Evolutionary conservation across 306 rosid genomes (phyloP).

Genomic region (Sechiopsis laciniata): DNA sequence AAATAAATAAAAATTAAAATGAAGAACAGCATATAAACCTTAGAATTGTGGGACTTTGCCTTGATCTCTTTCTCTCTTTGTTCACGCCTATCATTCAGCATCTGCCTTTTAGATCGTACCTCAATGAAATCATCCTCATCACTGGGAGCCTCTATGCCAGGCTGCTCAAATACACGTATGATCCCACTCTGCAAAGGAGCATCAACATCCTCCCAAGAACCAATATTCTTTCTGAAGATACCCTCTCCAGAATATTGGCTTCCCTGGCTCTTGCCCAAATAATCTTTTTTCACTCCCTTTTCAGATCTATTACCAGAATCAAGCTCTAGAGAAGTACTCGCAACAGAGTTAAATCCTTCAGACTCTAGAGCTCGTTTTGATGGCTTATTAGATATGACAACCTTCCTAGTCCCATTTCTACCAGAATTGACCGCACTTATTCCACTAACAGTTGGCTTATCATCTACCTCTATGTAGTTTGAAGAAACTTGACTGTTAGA

Average conservation of each 20-base stretch:
- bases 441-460: slow-evolving; percentile 40
- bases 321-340: slow-evolving; percentile 33
- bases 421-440: slow-evolving; percentile 37
- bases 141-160: slow-evolving; percentile 97
- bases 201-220: slow-evolving; percentile 73
- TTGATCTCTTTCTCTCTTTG: slow-evolving; percentile 83
- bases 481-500: slow-evolving; percentile 37
- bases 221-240: slow-evolving; percentile 59
- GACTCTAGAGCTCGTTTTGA: slow-evolving; percentile 44
- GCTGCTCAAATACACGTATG: slow-evolving; percentile 85
- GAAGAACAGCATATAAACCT: slow-evolving; percentile 36
- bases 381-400: slow-evolving; percentile 30
- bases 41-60: slow-evolving; percentile 70
- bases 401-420: slow-evolving; percentile 56
- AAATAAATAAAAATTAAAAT: not conserved
- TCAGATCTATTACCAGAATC: slow-evolving; percentile 49
- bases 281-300: slow-evolving; percentile 49
- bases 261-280: slow-evolving; percentile 38
- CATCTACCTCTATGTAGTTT: slow-evolving; percentile 43
- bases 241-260: slow-evolving; percentile 53
- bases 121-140: slow-evolving; percentile 96
- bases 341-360: not conserved
- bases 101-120: slow-evolving; percentile 95
- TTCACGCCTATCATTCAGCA: slow-evolving; percentile 89
- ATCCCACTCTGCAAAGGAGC: slow-evolving; percentile 88